Percentiles rank a stretch among this genome's conserved stretches.
These are phyloP conservation scores for Salvia splendens DNA, from an alignment of 257 asterid species.

Conservation along the genomic window DNA sequence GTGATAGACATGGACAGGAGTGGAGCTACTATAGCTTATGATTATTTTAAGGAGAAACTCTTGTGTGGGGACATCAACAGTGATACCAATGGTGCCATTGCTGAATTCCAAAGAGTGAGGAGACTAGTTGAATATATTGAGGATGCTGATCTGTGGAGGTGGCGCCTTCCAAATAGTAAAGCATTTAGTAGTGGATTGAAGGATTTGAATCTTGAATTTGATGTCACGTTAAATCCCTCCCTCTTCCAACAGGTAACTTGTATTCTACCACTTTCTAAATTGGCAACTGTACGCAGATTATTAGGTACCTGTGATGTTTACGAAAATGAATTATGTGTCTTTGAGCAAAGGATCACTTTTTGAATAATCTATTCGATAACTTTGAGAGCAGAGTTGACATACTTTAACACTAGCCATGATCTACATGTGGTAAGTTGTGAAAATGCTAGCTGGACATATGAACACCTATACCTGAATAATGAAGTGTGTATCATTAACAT, in stretches of 20 bases:
- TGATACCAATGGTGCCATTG: constrained; percentile 31
- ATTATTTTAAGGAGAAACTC: constrained; percentile 82
- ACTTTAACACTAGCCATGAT: background rate
- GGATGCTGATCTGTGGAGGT: constrained; percentile 92
- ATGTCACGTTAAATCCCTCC: constrained; percentile 59
- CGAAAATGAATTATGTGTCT: constrained; percentile 3
- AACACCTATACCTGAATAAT: constrained; percentile 5
- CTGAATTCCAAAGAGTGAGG: constrained; percentile 56
- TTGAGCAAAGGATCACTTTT: background rate
- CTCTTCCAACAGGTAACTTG: constrained; percentile 78
- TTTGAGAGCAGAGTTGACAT: background rate
- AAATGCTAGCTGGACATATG: background rate
- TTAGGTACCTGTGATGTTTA: constrained; percentile 4
- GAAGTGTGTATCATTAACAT: background rate
- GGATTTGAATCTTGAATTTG: constrained; percentile 70
- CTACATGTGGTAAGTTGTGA: background rate
- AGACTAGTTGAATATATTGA: constrained; percentile 79
- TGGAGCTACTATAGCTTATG: constrained; percentile 91
- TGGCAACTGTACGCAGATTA: background rate
- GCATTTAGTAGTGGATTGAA: constrained; percentile 91
- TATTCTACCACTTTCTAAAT: constrained; percentile 23
- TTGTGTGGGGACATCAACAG: constrained; percentile 30
- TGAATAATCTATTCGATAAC: constrained; percentile 12
- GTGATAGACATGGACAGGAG: constrained; percentile 84
- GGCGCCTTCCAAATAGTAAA: constrained; percentile 77